phyloP scores from a whole-genome alignment of 495 filamentous ascomycete genomes.

The Aspergillus avenaceus region DNA sequence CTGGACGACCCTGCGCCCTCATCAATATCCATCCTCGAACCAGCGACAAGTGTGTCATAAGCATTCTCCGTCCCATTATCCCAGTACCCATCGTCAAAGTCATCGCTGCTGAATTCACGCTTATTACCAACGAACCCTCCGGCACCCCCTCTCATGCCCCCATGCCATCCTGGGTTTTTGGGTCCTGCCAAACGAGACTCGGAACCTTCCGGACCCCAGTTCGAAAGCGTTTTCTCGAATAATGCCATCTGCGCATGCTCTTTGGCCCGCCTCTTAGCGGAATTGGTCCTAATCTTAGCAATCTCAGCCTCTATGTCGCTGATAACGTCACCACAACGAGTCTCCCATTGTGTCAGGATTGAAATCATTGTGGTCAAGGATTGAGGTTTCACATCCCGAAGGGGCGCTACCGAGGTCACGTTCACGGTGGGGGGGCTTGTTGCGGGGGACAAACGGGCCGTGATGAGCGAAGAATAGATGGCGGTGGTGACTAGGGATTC shows the following conservation, averaged over 20 bases:
- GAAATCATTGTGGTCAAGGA: conserved; percentile 62
- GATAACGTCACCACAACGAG: conserved; percentile 71
- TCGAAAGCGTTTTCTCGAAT: conserved; percentile 43
- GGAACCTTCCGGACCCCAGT: conserved; percentile 13
- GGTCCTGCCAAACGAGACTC: background rate
- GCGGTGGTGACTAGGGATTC: conserved; percentile 87
- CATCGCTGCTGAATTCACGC: conserved; percentile 36
- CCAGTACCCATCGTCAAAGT: conserved; percentile 42
- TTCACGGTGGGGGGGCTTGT: conserved; percentile 59
- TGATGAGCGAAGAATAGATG: conserved; percentile 80
- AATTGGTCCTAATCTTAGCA: conserved; percentile 48
- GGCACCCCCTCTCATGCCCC: conserved; percentile 25
- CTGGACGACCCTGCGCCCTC: conserved; percentile 29
- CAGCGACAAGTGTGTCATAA: conserved; percentile 56
- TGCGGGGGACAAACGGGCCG: conserved; percentile 74
- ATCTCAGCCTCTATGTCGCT: conserved; percentile 72
- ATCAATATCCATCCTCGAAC: conserved; percentile 46
- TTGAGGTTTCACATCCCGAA: conserved; percentile 77
- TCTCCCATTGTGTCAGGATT: conserved; percentile 68
- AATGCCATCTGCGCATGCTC: conserved; percentile 43
- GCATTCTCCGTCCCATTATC: conserved; percentile 47
- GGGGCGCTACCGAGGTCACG: conserved; percentile 73
- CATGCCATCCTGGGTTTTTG: conserved; percentile 21
- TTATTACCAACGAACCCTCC: conserved; percentile 35
- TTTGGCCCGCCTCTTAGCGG: conserved; percentile 46